A percentile compares a stretch with the other conserved stretches of the same genome.
Evolutionary conservation across 129 eudicot species (phyloP).

Genomic region (Centaurea solstitialis): DNA sequence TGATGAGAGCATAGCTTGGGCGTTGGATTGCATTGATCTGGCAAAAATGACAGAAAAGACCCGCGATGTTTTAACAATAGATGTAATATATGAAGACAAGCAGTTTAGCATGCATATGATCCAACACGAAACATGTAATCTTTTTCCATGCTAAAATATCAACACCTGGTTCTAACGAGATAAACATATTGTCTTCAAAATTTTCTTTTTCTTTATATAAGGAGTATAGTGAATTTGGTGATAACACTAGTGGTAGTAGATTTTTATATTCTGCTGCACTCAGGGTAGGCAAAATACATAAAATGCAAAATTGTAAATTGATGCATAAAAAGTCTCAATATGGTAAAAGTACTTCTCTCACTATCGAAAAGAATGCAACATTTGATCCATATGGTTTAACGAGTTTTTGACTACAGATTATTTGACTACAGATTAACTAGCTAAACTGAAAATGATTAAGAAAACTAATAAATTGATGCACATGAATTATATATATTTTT

Average conservation of each 20-base stretch:
- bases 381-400: not conserved
- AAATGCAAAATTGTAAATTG: not conserved
- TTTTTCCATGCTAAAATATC: not conserved
- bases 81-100: not conserved
- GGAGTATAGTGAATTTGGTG: not conserved
- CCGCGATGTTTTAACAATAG: not conserved
- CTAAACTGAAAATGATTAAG: not conserved
- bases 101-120: not conserved
- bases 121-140: not conserved
- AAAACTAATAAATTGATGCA: conserved; percentile 7
- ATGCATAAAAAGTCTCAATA: not conserved
- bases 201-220: not conserved
- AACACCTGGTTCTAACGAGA: not conserved
- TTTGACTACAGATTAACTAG: conserved; percentile 2
- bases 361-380: not conserved
- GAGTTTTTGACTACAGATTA: not conserved
- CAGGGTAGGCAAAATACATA: not conserved
- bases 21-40: not conserved
- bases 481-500: conserved; percentile 3
- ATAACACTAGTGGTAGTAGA: not conserved
- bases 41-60: not conserved
- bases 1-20: not conserved
- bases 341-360: not conserved
- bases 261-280: not conserved
- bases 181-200: not conserved